Conservation (phyloP, 2,329 filamentous ascomycete species). For the Diaporthe eres region DNA sequence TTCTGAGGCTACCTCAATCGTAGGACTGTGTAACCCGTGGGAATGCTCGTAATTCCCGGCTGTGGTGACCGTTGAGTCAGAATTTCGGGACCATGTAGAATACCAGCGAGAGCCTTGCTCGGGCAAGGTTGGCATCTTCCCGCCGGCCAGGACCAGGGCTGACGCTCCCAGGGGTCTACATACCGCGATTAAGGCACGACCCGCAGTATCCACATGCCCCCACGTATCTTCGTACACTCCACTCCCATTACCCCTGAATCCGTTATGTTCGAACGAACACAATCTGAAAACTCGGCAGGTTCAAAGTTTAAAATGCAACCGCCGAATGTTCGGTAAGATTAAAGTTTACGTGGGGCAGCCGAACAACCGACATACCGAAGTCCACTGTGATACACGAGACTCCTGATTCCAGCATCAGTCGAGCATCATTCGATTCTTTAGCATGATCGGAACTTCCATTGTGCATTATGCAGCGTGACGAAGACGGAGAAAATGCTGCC, state of each 20-base stretch:
- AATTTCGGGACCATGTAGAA: background rate
- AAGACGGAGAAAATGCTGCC: background rate
- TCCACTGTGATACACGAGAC: background rate
- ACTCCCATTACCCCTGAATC: background rate
- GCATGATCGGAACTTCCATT: background rate
- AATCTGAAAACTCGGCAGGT: background rate
- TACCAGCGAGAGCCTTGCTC: background rate
- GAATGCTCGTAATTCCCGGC: background rate
- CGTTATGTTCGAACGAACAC: background rate
- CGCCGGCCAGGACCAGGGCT: background rate
- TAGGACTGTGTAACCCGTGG: background rate
- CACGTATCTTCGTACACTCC: background rate
- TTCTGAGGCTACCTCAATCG: background rate
- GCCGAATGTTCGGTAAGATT: background rate
- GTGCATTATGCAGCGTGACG: background rate
- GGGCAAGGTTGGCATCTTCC: background rate
- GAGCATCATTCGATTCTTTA: background rate
- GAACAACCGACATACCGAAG: constrained; percentile 9
- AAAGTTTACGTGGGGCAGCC: background rate
- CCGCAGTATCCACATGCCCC: background rate
- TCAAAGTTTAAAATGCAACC: background rate
- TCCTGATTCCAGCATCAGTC: constrained; percentile 12
- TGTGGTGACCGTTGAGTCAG: background rate
- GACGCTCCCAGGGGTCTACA: background rate
- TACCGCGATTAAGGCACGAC: background rate